Percentiles rank a stretch among this genome's conserved stretches.
Evolutionary conservation across 805 yeast genomes (phyloP).

Genomic region (Ogataea pignaliae): DNA sequence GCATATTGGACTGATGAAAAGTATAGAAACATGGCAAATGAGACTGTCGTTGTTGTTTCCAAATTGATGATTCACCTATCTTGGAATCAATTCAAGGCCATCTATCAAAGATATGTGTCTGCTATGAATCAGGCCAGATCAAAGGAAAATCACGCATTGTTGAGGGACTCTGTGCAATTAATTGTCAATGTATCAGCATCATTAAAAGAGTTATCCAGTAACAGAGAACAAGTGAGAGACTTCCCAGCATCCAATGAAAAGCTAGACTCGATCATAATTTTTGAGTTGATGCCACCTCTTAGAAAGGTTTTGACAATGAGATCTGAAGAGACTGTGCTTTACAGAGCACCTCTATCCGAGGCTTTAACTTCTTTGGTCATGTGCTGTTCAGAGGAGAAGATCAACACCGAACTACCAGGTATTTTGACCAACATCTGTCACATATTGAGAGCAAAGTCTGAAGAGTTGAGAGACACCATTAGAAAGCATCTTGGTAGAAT

Average conservation of each 20-base stretch:
- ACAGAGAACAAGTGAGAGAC: slow-evolving; percentile 19
- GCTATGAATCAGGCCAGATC: slow-evolving; percentile 17
- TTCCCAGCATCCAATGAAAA: slow-evolving; percentile 34
- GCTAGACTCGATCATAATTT: slow-evolving; percentile 44
- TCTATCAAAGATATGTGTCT: slow-evolving; percentile 60
- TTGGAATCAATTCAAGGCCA: slow-evolving; percentile 79
- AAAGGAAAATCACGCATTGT: slow-evolving; percentile 33
- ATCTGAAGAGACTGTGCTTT: slow-evolving; percentile 73
- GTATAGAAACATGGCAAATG: slow-evolving; percentile 57
- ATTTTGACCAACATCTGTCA: slow-evolving; percentile 84
- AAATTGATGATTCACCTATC: slow-evolving; percentile 51
- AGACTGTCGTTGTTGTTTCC: slow-evolving; percentile 61
- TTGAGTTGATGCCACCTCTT: slow-evolving; percentile 59
- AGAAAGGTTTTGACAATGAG: slow-evolving; percentile 55
- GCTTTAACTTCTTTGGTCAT: slow-evolving; percentile 66
- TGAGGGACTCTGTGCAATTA: slow-evolving; percentile 56
- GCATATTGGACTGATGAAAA: slow-evolving; percentile 58
- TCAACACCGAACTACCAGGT: slow-evolving; percentile 68
- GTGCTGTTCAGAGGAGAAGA: slow-evolving; percentile 53
- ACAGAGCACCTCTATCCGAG: slow-evolving; percentile 76
- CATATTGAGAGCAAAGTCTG: slow-evolving; percentile 77
- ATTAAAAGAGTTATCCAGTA: slow-evolving; percentile 12
- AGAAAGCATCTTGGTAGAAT: slow-evolving; percentile 71
- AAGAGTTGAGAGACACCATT: slow-evolving; percentile 82
- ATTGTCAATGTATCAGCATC: slow-evolving; percentile 55